Evolutionary conservation across 1,139 yeast genomes (phyloP).

Genomic region (Saccharomyces pastorianus): DNA sequence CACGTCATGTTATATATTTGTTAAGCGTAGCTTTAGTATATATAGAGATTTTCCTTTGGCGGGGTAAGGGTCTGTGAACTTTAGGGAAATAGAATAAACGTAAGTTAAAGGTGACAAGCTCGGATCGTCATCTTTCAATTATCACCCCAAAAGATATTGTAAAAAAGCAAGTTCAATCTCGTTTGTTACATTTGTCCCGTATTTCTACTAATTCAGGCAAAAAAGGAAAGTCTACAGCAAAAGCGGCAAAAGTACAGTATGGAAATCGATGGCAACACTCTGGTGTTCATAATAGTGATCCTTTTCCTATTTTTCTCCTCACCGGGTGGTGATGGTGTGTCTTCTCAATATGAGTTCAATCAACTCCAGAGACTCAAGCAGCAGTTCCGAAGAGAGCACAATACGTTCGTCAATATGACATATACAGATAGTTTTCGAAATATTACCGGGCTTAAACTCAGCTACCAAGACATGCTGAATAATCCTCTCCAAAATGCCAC

Average conservation of each 20-base stretch:
- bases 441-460: conserved; percentile 61
- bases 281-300: conserved; percentile 24
- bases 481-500: conserved; percentile 40
- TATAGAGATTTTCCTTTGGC: neutral
- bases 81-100: neutral
- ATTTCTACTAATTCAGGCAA: neutral
- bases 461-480: conserved; percentile 47
- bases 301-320: conserved; percentile 41
- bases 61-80: neutral
- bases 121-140: neutral
- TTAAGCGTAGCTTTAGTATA: neutral
- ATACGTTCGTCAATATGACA: conserved; percentile 36
- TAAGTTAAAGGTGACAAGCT: neutral
- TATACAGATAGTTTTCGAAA: conserved; percentile 57
- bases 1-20: too few relatives aligned
- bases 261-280: conserved; percentile 30
- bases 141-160: neutral
- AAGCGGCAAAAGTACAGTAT: conserved; percentile 8
- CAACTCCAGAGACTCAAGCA: conserved; percentile 23
- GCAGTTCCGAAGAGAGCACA: conserved; percentile 22
- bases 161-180: neutral
- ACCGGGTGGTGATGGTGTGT: conserved; percentile 54
- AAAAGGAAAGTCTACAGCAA: neutral
- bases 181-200: neutral
- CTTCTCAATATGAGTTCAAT: conserved; percentile 30